Evolutionary conservation across 371 early-diverging fungal species (phyloP).

Genomic region (Rhizomucor pusillus): DNA sequence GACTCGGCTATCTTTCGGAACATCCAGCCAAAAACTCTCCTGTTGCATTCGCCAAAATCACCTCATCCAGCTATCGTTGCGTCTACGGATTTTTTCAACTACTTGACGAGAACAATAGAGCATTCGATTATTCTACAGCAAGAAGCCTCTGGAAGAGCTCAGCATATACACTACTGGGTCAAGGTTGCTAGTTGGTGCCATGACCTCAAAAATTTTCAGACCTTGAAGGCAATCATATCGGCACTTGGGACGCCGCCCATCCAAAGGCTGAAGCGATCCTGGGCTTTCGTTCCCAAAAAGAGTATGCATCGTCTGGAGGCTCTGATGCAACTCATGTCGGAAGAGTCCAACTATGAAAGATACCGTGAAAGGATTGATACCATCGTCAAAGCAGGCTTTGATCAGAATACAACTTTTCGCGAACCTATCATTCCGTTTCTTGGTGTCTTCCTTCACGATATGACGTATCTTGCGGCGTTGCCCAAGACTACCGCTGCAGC

Average conservation of each 20-base stretch:
- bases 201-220: conserved; percentile 69
- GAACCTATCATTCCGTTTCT: conserved; percentile 75
- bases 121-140: conserved; percentile 61
- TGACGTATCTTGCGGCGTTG: conserved; percentile 65
- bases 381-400: not conserved
- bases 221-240: conserved; percentile 68
- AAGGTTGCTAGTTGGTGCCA: conserved; percentile 65
- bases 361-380: conserved; percentile 56
- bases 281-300: conserved; percentile 72
- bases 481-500: conserved; percentile 19
- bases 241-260: conserved; percentile 77
- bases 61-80: conserved; percentile 68
- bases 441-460: conserved; percentile 77
- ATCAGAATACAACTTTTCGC: conserved; percentile 11
- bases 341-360: conserved; percentile 64
- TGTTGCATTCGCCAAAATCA: conserved; percentile 55
- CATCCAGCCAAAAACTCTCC: conserved; percentile 61
- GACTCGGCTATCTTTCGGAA: conserved; percentile 69
- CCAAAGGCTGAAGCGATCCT: conserved; percentile 70
- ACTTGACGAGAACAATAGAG: conserved; percentile 74
- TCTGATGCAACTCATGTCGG: conserved; percentile 62
- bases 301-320: conserved; percentile 51
- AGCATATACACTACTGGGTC: conserved; percentile 69
- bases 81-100: conserved; percentile 81
- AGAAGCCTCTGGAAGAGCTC: conserved; percentile 63